phyloP scores from a whole-genome alignment of 2,329 filamentous ascomycete genomes.

The Calonectria crousiana region DNA sequence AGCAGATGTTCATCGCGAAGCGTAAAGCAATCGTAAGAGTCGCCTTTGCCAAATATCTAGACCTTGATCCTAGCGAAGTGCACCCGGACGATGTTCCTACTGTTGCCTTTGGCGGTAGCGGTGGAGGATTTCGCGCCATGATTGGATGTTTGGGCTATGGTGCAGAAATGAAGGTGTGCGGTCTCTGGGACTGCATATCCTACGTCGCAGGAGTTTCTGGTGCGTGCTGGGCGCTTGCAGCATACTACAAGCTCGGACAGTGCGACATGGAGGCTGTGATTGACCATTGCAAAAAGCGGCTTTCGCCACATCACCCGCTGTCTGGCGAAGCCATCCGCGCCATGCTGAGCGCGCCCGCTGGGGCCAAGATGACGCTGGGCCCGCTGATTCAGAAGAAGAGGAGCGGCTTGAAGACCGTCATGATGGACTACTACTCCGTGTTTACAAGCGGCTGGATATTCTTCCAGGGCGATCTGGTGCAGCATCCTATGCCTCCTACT shows the following conservation, averaged over 20 bases:
- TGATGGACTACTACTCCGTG: conserved; percentile 25
- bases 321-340: conserved; percentile 23
- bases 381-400: conserved; percentile 23
- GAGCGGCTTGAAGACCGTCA: conserved; percentile 7
- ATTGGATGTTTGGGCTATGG: conserved; percentile 21
- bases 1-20: conserved; percentile 11
- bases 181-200: conserved; percentile 22
- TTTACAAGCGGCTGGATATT: conserved; percentile 26
- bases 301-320: conserved; percentile 23
- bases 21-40: background rate
- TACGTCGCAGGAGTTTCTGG: conserved; percentile 25
- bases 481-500: background rate
- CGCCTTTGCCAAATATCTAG: conserved; percentile 12
- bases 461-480: conserved; percentile 15
- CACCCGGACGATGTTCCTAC: conserved; percentile 22
- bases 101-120: conserved; percentile 20
- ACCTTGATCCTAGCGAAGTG: background rate
- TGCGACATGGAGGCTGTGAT: conserved; percentile 21
- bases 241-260: conserved; percentile 18
- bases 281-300: conserved; percentile 19
- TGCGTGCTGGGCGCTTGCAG: conserved; percentile 18
- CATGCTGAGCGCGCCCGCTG: conserved; percentile 22
- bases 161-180: conserved; percentile 13
- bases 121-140: conserved; percentile 25
- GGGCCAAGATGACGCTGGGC: conserved; percentile 17